These are phyloP conservation scores for Fusarium burgessii DNA, from an alignment of 2,329 filamentous ascomycete genomes.

Conservation along the genomic window DNA sequence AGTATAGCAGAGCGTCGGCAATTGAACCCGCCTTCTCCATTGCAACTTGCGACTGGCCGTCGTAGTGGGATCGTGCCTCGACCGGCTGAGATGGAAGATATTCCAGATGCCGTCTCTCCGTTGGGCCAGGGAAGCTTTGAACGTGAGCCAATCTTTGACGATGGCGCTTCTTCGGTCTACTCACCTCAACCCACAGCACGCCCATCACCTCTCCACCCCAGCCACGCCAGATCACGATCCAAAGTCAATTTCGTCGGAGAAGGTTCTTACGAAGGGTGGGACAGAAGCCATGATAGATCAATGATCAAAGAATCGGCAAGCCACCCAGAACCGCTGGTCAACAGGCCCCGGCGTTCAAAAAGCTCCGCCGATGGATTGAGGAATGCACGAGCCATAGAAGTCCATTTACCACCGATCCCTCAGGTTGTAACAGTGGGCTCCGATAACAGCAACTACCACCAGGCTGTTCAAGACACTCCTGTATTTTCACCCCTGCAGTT, in stretches of 20 bases:
- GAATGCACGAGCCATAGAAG: slow-evolving; percentile 19
- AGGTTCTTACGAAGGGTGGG: slow-evolving; percentile 47
- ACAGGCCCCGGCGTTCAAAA: slow-evolving; percentile 46
- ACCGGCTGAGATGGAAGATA: slow-evolving; percentile 34
- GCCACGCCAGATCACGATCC: slow-evolving; percentile 34
- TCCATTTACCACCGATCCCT: slow-evolving; percentile 27
- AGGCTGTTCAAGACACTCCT: slow-evolving; percentile 32
- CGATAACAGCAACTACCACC: slow-evolving; percentile 9
- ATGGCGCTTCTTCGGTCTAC: slow-evolving; percentile 43
- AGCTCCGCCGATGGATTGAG: slow-evolving; percentile 46
- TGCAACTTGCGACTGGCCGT: slow-evolving; percentile 40
- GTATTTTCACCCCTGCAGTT: slow-evolving; percentile 58
- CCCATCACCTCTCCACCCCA: slow-evolving; percentile 40
- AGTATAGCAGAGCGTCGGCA: slow-evolving; percentile 50
- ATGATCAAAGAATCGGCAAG: slow-evolving; percentile 29
- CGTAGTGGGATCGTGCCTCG: slow-evolving; percentile 11
- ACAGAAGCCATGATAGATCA: slow-evolving; percentile 36
- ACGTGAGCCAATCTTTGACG: slow-evolving; percentile 19
- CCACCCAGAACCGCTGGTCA: slow-evolving; percentile 28
- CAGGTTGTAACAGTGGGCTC: slow-evolving; percentile 23
- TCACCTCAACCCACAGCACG: slow-evolving; percentile 35
- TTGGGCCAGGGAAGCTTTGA: slow-evolving; percentile 38
- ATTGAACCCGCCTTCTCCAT: slow-evolving; percentile 43
- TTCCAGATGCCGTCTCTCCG: slow-evolving; percentile 46
- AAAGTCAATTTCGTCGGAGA: slow-evolving; percentile 36